Evolutionary conservation across 2,329 filamentous ascomycete genomes (phyloP), one percentile per base, ranked within the genome.

Genomic region (Beauveria bassiana): DNA sequence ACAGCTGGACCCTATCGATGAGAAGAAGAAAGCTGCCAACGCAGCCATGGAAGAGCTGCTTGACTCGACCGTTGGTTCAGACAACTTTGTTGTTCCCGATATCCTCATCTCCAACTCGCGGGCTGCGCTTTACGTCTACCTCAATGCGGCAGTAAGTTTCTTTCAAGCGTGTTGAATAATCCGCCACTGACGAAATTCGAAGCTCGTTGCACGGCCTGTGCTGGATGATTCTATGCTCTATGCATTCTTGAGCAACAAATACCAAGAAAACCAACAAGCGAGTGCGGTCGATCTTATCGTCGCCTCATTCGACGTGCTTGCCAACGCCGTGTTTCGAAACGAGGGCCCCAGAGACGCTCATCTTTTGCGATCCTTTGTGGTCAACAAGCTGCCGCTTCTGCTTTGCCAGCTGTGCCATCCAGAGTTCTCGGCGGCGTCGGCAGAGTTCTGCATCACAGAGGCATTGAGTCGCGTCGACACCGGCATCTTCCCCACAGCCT

Each of bases 271-370:
- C 68, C 81, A 89, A 47, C 89, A 93, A 72, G 82, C 84, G 14
- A 86, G 91, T 50, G 86, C 90, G 0, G 85, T 91, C 59, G 92
- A 97, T 68, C 79, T 98, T 2, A 89, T 98, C 47, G 83, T 93
- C 10, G 91, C 92, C 1, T 87, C 92, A 0, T 98, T 99, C 69
- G 93, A 98, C 68, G 83, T 96, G 5, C 79, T 99, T 18, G 90
- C 92, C 42, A 96, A 96, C 69, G 89, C 89, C 5, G 89, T 93
- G 65, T 90, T 95, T 66, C 85, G 81, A 6, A 81, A 79, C 49
- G 81, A 85, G 64, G 78, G 78, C 0, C 75, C 75, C 47, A 79
- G 79, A 61, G 78, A 80, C 6, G 89, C 90, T 61, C 87, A 92
- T 62, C 76, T 93, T 20, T 81, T 96, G 57, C 88, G 91, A 42